phyloP scores from a whole-genome alignment of 2,329 filamentous ascomycete genomes.

The Epichloe scottii region DNA sequence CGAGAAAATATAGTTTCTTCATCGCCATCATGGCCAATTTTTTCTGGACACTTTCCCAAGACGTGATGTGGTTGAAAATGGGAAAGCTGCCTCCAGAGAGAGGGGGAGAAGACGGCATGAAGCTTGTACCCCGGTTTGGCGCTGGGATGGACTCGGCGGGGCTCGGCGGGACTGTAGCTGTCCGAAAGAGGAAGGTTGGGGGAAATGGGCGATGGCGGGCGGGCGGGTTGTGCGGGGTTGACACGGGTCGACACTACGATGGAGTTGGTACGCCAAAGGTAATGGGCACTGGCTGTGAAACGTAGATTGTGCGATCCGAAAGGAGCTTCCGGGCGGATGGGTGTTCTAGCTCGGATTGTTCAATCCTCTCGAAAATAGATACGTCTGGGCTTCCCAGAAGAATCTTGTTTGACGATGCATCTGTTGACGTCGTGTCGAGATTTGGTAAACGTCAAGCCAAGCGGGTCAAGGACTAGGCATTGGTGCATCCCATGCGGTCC shows the following conservation, averaged over 20 bases:
- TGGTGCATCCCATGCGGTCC: constrained; percentile 11
- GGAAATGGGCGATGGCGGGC: no score
- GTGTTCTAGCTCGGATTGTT: constrained; percentile 6
- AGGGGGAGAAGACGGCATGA: no score
- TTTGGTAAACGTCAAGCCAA: constrained; percentile 11
- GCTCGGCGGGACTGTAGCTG: no score
- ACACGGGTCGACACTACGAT: not conserved
- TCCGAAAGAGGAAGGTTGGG: no score
- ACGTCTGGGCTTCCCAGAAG: constrained; percentile 11
- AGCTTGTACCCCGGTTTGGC: no score
- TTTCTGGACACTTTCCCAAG: not conserved
- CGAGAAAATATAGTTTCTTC: constrained; percentile 1
- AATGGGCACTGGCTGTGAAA: constrained; percentile 13
- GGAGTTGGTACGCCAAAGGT: constrained; percentile 14
- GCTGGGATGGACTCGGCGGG: no score
- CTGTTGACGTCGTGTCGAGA: constrained; percentile 11
- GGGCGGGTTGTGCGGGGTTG: no score
- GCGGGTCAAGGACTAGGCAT: constrained; percentile 11
- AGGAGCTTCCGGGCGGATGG: constrained; percentile 16
- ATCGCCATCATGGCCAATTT: not conserved
- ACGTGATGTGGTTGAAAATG: not conserved
- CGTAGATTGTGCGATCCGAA: constrained; percentile 15
- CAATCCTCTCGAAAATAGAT: constrained; percentile 7
- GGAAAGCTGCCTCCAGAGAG: not conserved
- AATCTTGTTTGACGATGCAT: constrained; percentile 17